Conservation (phyloP, 2,329 filamentous ascomycete genomes). For the Ambrosiella beaveri region DNA sequence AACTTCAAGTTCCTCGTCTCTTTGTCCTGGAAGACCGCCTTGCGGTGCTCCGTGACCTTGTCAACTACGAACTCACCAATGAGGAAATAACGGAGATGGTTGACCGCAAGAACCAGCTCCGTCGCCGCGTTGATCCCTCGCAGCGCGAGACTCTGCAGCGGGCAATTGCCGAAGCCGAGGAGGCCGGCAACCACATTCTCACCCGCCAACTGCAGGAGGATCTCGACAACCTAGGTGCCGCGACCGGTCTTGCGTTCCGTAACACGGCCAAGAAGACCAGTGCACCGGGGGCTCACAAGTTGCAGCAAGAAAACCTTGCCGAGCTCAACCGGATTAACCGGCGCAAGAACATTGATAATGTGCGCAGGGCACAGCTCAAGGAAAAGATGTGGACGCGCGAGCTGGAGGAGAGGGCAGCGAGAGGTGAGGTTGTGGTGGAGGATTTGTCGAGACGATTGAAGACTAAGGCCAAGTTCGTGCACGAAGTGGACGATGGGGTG, state of each 20-base stretch:
- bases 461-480: constrained; percentile 50
- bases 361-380: constrained; percentile 77
- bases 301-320: constrained; percentile 68
- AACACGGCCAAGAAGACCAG: constrained; percentile 41
- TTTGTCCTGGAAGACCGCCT: constrained; percentile 53
- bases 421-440: constrained; percentile 43
- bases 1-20: constrained; percentile 45
- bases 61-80: constrained; percentile 68
- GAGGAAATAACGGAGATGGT: constrained; percentile 68
- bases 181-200: constrained; percentile 42
- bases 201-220: constrained; percentile 38
- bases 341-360: constrained; percentile 65
- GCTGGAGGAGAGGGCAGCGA: constrained; percentile 41
- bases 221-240: constrained; percentile 44
- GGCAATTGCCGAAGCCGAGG: constrained; percentile 48
- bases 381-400: constrained; percentile 51
- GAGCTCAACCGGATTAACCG: constrained; percentile 74
- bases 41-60: constrained; percentile 60
- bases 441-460: constrained; percentile 45
- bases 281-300: constrained; percentile 28
- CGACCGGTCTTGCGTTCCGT: constrained; percentile 52
- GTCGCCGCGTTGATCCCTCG: constrained; percentile 46
- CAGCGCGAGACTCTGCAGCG: constrained; percentile 51
- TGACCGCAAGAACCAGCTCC: constrained; percentile 48
- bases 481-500: constrained; percentile 32